A percentile compares a stretch with the other conserved stretches of the same genome.
phyloP scores from a whole-genome alignment of 2,329 filamentous ascomycete species.

The Xenoacremonium recifei region DNA sequence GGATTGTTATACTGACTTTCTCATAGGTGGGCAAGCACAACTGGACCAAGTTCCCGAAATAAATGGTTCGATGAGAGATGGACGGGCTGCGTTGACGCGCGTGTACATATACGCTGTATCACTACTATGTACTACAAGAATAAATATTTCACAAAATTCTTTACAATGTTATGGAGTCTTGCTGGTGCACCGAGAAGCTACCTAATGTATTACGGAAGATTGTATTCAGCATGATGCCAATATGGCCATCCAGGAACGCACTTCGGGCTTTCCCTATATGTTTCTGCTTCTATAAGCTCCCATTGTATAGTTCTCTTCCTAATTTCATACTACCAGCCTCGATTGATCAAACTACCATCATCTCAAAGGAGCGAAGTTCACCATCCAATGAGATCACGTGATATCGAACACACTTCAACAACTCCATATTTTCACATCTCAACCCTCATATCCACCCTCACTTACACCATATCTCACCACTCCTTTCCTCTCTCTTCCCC shows the following conservation, averaged over 20 bases:
- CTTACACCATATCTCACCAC: background rate
- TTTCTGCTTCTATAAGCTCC: no score
- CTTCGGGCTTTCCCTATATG: no score
- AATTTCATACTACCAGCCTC: background rate
- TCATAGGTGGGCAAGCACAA: conserved; percentile 51
- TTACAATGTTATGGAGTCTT: no score
- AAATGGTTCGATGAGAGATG: conserved; percentile 25
- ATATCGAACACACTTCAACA: conserved; percentile 11
- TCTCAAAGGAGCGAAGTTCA: background rate
- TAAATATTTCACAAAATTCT: no score
- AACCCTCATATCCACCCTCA: conserved; percentile 2
- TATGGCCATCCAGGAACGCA: no score
- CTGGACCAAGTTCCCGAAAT: conserved; percentile 60
- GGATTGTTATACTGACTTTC: conserved; percentile 31
- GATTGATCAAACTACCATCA: background rate
- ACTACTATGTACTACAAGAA: conserved; percentile 31
- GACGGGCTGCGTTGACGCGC: conserved; percentile 17
- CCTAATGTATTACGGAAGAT: no score
- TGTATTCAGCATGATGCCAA: no score
- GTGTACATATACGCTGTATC: conserved; percentile 35
- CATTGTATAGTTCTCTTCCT: background rate
- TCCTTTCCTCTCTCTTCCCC: background rate
- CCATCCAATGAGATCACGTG: conserved; percentile 18
- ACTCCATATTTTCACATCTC: conserved; percentile 6
- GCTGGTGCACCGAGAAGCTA: no score